phyloP scores from a whole-genome alignment of 2,329 filamentous ascomycete genomes.

The Pseudogymnoascus sp. region DNA sequence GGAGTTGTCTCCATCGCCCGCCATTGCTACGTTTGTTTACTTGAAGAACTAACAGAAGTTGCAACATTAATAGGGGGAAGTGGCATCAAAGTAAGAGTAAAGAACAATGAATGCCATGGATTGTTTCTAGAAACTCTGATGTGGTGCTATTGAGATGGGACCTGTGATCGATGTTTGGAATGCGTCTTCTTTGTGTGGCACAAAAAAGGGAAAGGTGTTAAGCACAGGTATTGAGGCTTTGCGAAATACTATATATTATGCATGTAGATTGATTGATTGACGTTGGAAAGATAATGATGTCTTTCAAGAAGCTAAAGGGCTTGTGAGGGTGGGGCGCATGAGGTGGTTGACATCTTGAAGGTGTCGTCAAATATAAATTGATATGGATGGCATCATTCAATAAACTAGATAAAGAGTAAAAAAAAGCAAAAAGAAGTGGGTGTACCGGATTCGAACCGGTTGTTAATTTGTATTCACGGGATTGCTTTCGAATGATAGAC shows the following conservation, averaged over 20 bases:
- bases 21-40: constrained; percentile 13
- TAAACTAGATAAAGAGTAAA: not conserved
- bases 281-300: not conserved
- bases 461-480: not conserved
- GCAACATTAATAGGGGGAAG: not conserved
- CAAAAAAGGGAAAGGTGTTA: not conserved
- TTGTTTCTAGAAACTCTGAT: not conserved
- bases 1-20: constrained; percentile 24
- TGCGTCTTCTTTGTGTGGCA: not conserved
- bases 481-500: not conserved
- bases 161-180: not conserved
- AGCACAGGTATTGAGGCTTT: not conserved
- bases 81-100: not conserved
- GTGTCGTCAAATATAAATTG: not conserved
- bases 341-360: not conserved
- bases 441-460: not conserved
- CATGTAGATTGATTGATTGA: not conserved
- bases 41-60: not conserved
- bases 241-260: not conserved
- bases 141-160: not conserved
- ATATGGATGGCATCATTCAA: not conserved
- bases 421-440: not conserved
- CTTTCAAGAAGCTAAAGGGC: not conserved
- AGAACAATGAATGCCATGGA: not conserved
- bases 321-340: not conserved